Conservation (phyloP, 169 alveolate genomes). For the Plasmodium malariae region DNA sequence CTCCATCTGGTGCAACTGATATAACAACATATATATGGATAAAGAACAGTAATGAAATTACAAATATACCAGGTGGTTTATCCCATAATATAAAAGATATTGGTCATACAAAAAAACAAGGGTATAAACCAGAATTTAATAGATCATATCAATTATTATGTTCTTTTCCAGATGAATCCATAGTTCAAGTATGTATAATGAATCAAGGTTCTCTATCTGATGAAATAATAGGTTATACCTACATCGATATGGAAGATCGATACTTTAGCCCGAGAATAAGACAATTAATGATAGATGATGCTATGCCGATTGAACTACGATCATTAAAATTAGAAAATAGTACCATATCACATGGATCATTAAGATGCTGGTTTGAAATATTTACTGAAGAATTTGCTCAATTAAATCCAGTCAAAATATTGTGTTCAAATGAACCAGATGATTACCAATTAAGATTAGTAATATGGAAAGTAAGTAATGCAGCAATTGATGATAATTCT, state of each 20-base stretch:
- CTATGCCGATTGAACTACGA: constrained; percentile 88
- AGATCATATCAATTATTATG: constrained; percentile 90
- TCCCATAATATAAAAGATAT: constrained; percentile 86
- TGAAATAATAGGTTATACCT: constrained; percentile 91
- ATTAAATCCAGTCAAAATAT: constrained; percentile 86
- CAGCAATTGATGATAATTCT: constrained; percentile 88
- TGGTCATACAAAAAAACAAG: constrained; percentile 86
- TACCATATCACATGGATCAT: constrained; percentile 91
- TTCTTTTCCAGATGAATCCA: constrained; percentile 90
- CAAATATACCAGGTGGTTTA: constrained; percentile 83
- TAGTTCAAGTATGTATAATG: constrained; percentile 89
- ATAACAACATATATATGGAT: constrained; percentile 88
- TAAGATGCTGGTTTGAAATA: constrained; percentile 92
- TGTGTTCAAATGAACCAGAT: constrained; percentile 90
- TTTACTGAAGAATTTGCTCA: constrained; percentile 88
- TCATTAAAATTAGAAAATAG: constrained; percentile 84
- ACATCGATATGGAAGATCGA: constrained; percentile 92
- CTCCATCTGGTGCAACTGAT: constrained; percentile 88
- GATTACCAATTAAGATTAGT: constrained; percentile 90
- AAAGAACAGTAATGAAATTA: constrained; percentile 86
- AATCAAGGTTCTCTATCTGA: constrained; percentile 89
- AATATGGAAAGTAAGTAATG: constrained; percentile 91
- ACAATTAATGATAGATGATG: constrained; percentile 86
- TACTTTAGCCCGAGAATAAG: constrained; percentile 87
- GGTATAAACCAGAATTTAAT: constrained; percentile 91